Percentiles rank a stretch among this genome's conserved stretches.
Conservation (phyloP, 768 basidiomycete species). For the Naganishia vishniacii region DNA sequence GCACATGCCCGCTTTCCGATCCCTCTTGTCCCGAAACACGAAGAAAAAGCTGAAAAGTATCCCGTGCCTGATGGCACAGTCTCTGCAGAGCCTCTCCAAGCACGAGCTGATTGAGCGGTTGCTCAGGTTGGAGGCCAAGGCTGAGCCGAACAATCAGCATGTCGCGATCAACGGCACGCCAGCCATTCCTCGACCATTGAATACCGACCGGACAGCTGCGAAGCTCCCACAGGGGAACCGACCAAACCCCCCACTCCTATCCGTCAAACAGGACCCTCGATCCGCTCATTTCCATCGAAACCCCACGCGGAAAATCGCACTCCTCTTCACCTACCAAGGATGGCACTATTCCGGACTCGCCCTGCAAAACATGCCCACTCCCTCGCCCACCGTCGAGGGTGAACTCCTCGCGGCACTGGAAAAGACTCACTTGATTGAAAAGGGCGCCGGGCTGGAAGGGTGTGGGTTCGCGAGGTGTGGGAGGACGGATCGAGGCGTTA, state of each 20-base stretch:
- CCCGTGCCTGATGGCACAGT: not conserved
- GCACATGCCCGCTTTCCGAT: slow-evolving; percentile 11
- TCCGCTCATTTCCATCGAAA: slow-evolving; percentile 45
- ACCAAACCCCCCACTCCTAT: no score
- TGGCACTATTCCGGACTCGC: slow-evolving; percentile 89
- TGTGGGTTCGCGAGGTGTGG: slow-evolving; percentile 90
- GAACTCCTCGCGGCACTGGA: slow-evolving; percentile 75
- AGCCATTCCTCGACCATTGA: no score
- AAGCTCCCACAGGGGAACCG: no score
- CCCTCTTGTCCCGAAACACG: not conserved
- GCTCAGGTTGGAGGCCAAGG: slow-evolving; percentile 3
- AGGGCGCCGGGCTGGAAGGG: slow-evolving; percentile 67
- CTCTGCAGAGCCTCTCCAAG: slow-evolving; percentile 8
- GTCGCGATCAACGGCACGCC: not conserved
- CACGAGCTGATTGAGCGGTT: slow-evolving; percentile 2
- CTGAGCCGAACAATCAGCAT: not conserved
- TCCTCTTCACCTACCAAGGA: slow-evolving; percentile 88
- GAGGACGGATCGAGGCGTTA: slow-evolving; percentile 90
- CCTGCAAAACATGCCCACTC: slow-evolving; percentile 54
- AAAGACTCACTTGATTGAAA: slow-evolving; percentile 70
- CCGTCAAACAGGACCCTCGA: not conserved
- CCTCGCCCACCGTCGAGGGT: slow-evolving; percentile 80
- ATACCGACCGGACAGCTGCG: no score
- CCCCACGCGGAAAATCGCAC: slow-evolving; percentile 79
- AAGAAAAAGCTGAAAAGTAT: not conserved